Evolutionary conservation across 2,329 filamentous ascomycete species (phyloP), one percentile per base, ranked within the genome.

Genomic region (Aspergillus tubingensis): DNA sequence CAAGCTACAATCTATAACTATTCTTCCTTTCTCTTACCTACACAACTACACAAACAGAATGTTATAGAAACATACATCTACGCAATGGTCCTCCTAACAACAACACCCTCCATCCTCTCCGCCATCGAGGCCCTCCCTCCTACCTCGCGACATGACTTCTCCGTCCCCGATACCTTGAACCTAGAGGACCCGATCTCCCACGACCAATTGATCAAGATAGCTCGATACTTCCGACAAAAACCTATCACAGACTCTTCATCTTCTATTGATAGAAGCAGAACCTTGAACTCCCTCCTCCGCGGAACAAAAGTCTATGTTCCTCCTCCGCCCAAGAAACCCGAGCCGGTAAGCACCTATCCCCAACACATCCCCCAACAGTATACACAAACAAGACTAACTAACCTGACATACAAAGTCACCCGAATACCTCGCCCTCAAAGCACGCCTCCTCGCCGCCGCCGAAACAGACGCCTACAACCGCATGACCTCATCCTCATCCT

Each of bases 391-490:
- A 25, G 25, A 25, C 1, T 25, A 25, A 25, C 25, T 8, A 25
- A 8, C 6, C 25, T 8, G 25, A 25, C 25, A 8, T 8, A 8
- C 0, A 25, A 8, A 25, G 25, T 25, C 25, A 8, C 25, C 87
- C 7, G 90, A 96, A 77, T 98, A 94, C 79, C 91, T 91, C 74
- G 89, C 88, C 6, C 82, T 96, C 1, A 98, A 98, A 92, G 87
- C 88, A 23, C 87, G 89, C 15, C 86, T 99, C 19, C 91, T 92
- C 64, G 86, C 85, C 62, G 88, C 95, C 70, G 90, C 94, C 78
- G 93, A 98, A 80, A 85, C 88, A 66, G 86, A 89, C 62, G 84
- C 86, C 55, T 99, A 98, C 80, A 85, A 91, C 67, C 87, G 88
- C 71, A 92, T 98, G 88, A 79, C 89, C 54, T 87, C 88, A 63